Percentiles rank a stretch among this genome's conserved stretches.
Evolutionary conservation across 1,284 basidiomycete species (phyloP).

Genomic region (Agroathelia rolfsii): DNA sequence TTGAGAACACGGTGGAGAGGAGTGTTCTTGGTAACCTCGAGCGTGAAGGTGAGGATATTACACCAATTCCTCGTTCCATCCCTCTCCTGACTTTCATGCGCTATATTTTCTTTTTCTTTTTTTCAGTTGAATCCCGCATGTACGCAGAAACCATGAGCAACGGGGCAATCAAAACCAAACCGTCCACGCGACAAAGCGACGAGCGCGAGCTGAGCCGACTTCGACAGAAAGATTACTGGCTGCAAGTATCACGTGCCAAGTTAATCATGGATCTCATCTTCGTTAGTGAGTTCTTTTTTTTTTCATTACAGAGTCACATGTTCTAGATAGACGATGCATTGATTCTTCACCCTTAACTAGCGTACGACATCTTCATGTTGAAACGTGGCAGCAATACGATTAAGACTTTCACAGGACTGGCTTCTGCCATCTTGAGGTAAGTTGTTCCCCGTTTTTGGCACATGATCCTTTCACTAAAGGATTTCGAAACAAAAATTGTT

Average conservation of each 20-base stretch:
- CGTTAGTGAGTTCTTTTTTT: slow-evolving; percentile 51
- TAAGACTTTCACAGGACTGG: slow-evolving; percentile 56
- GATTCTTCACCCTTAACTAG: too few species aligned
- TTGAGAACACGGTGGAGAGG: slow-evolving; percentile 71
- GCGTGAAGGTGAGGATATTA: slow-evolving; percentile 39
- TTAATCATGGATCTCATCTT: slow-evolving; percentile 74
- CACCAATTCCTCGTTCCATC: slow-evolving; percentile 6
- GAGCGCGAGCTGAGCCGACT: slow-evolving; percentile 62
- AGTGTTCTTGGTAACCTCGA: slow-evolving; percentile 53
- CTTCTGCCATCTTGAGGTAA: slow-evolving; percentile 64
- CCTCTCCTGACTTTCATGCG: background rate
- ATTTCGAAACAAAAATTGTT: background rate
- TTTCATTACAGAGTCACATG: background rate
- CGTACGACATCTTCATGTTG: slow-evolving; percentile 47
- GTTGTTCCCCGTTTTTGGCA: slow-evolving; percentile 10
- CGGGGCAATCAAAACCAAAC: slow-evolving; percentile 59
- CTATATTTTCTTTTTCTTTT: background rate
- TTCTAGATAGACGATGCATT: background rate
- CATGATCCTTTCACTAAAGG: slow-evolving; percentile 1
- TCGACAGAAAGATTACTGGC: slow-evolving; percentile 63
- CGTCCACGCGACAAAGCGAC: slow-evolving; percentile 37
- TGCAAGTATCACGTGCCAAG: slow-evolving; percentile 58
- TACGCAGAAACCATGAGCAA: slow-evolving; percentile 66
- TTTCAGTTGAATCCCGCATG: slow-evolving; percentile 54
- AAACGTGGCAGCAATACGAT: slow-evolving; percentile 49